Conservation (phyloP, 495 filamentous ascomycete species). For the Tuber brumale region DNA sequence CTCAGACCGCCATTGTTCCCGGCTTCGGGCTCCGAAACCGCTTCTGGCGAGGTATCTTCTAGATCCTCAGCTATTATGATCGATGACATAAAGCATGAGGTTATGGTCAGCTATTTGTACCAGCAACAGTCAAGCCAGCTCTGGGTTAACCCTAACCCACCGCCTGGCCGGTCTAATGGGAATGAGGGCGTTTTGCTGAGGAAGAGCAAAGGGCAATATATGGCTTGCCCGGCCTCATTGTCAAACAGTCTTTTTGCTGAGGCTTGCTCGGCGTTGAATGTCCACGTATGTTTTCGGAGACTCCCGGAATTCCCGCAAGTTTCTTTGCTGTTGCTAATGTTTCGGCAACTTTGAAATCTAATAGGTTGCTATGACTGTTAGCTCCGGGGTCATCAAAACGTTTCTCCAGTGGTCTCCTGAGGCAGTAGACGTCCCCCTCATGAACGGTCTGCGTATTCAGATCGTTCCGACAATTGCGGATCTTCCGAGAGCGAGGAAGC, state of each 20-base stretch:
- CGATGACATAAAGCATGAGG: conserved; percentile 73
- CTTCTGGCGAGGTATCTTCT: conserved; percentile 43
- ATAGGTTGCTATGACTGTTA: conserved; percentile 72
- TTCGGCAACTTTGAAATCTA: conserved; percentile 19
- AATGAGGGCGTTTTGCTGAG: conserved; percentile 65
- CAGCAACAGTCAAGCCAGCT: conserved; percentile 66
- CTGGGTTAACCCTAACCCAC: conserved; percentile 59
- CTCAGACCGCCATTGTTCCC: conserved; percentile 46
- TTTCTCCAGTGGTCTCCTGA: conserved; percentile 66
- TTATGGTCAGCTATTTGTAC: conserved; percentile 76
- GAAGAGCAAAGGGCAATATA: conserved; percentile 59
- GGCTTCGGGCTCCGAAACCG: conserved; percentile 21
- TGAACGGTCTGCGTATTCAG: conserved; percentile 66
- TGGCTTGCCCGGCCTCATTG: conserved; percentile 61
- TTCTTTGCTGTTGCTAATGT: conserved; percentile 6
- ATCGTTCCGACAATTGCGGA: conserved; percentile 64
- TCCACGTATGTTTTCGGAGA: conserved; percentile 50
- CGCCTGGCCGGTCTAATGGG: conserved; percentile 46
- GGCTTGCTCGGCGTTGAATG: conserved; percentile 61
- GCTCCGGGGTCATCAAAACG: conserved; percentile 67
- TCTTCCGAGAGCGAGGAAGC: conserved; percentile 59
- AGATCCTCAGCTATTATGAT: conserved; percentile 48
- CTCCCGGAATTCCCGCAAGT: background rate
- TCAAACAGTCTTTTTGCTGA: conserved; percentile 53
- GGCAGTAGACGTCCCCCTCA: conserved; percentile 64